Percentiles rank a stretch among this genome's conserved stretches.
Evolutionary conservation across 176 grass and related monocot species (phyloP).

Genomic region (Metroxylon sagu): DNA sequence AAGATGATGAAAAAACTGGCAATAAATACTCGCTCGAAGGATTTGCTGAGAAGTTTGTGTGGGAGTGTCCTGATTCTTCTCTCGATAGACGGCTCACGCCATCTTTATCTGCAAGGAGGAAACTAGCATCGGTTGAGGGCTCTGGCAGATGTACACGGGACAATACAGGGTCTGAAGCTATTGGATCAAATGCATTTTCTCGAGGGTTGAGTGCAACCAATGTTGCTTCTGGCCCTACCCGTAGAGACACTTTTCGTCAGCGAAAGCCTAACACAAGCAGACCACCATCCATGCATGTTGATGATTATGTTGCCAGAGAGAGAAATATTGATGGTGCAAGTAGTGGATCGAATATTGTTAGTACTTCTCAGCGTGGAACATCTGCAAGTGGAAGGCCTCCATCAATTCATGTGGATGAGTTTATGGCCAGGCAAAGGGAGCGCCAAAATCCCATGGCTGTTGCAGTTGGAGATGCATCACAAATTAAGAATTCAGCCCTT

Average conservation of each 20-base stretch:
- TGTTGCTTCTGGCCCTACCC: constrained; percentile 49
- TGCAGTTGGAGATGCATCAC: constrained; percentile 41
- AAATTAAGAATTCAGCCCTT: constrained; percentile 39
- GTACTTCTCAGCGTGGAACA: constrained; percentile 52
- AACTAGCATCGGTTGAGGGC: constrained; percentile 51
- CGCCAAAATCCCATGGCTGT: constrained; percentile 56
- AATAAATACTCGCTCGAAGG: constrained; percentile 32
- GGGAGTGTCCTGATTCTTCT: constrained; percentile 94
- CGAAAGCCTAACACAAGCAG: constrained; percentile 94
- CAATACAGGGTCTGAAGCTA: constrained; percentile 48
- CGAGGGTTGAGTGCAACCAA: constrained; percentile 46
- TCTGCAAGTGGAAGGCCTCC: constrained; percentile 72
- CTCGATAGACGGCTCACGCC: constrained; percentile 43
- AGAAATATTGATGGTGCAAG: constrained; percentile 94
- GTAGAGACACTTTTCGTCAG: constrained; percentile 94
- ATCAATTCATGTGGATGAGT: constrained; percentile 99
- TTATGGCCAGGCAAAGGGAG: constrained; percentile 87
- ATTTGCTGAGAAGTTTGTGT: constrained; percentile 60
- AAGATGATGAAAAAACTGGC: constrained; percentile 33
- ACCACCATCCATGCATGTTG: constrained; percentile 99
- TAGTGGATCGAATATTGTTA: constrained; percentile 70
- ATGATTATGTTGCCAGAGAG: constrained; percentile 98
- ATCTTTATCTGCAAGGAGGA: constrained; percentile 51
- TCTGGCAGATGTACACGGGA: constrained; percentile 53
- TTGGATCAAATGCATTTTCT: constrained; percentile 36